Evolutionary conservation across 768 basidiomycete genomes (phyloP).

Genomic region (Coprinellus micaceus): DNA sequence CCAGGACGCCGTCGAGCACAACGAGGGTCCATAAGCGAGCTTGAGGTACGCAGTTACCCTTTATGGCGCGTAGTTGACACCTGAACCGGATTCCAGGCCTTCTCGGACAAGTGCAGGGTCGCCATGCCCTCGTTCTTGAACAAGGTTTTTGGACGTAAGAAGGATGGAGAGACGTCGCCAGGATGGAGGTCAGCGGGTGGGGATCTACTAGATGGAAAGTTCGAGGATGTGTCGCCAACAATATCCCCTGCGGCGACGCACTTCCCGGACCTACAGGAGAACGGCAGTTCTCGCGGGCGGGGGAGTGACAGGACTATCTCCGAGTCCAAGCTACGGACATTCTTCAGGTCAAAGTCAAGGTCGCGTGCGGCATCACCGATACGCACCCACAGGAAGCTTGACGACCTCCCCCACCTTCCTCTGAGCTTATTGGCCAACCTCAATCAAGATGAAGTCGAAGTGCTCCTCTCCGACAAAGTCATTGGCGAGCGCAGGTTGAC

Average conservation of each 20-base stretch:
- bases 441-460: constrained; percentile 6
- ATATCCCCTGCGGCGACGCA: constrained; percentile 37
- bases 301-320: constrained; percentile 38
- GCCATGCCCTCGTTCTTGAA: constrained; percentile 66
- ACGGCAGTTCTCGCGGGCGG: constrained; percentile 17
- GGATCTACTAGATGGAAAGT: constrained; percentile 68
- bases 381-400: not conserved
- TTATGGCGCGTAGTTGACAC: not conserved
- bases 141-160: constrained; percentile 76
- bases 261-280: constrained; percentile 30
- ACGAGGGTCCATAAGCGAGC: not conserved
- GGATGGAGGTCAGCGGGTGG: constrained; percentile 30
- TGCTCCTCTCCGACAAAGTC: constrained; percentile 44
- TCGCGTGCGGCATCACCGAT: constrained; percentile 1
- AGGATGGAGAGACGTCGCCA: constrained; percentile 38
- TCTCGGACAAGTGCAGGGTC: not conserved
- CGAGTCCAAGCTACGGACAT: constrained; percentile 37
- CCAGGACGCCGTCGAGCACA: not conserved
- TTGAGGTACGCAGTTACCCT: not conserved
- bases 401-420: not conserved
- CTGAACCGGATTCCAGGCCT: not conserved
- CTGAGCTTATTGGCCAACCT: not conserved
- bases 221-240: constrained; percentile 61
- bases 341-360: constrained; percentile 9
- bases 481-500: constrained; percentile 57